Evolutionary conservation across 2,329 filamentous ascomycete species (phyloP), one percentile per base, ranked within the genome.

Genomic region (Calcarisporium arbuscula): DNA sequence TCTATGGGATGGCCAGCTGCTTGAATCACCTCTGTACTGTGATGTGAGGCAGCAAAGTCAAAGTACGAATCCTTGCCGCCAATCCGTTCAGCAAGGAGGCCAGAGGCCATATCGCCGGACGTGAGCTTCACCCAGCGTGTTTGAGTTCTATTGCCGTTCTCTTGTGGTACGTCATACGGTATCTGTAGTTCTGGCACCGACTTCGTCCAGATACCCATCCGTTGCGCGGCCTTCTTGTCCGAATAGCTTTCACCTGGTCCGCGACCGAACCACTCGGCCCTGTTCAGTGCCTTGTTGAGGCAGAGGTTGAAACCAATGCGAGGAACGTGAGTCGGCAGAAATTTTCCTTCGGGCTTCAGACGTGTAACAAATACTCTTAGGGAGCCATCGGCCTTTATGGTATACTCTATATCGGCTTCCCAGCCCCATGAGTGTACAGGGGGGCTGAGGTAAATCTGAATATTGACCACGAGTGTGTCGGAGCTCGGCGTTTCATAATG

Each of bases 111-210:
- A 10, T n/a, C 19, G 8, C 38, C 33, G 16, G 54, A 38, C 4
- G 36, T 48, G 6, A 68, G 38, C 11, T 58, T 56, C 5, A 82
- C 54, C 71, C 75, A 83, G 6, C 72, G 62, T 0, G 71, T 73
- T 21, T 74, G 74, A 35, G 72, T 74, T 11, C 74, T 64, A 51
- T 84, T 85, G 1, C 77, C 76, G 34, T 71, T 75, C 46, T 85
- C 80, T 50, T 85, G 80, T 0, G 80, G 80, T 16, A 77, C 75
- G 14, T 85, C 80, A 46, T 82, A 83, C 1, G 64, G 61, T 0
- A 68, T 67, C 48, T 72, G 70, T 18, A 84, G 61, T 1, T 69
- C 64, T 1, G 64, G 60, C 2, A 78, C 57, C 1, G 51, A 54
- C 1, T 49, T 48, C 0, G 49, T 51, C 53, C 64, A 76, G 26